These are phyloP conservation scores for Scolecobasidium constrictum DNA, from an alignment of 2,329 filamentous ascomycete genomes.

Conservation along the genomic window DNA sequence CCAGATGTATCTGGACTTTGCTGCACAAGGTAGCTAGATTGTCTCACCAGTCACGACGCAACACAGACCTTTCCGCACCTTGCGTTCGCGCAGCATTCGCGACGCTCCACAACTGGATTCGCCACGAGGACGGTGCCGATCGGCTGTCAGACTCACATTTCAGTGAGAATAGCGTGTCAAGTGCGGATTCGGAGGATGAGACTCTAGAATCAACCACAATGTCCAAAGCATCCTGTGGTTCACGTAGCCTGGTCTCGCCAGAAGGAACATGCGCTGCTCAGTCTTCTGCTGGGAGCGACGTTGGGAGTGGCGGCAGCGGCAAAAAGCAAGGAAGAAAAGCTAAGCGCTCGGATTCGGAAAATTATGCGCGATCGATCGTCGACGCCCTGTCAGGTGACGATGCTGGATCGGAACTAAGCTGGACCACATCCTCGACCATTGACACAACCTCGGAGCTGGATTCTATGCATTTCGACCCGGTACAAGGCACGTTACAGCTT, in stretches of 20 bases:
- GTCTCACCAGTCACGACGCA: neutral
- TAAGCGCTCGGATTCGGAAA: neutral
- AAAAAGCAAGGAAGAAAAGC: neutral
- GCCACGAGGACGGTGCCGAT: neutral
- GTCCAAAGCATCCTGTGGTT: no score
- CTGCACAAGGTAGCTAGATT: neutral
- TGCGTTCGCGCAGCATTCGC: neutral
- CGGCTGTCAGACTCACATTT: neutral
- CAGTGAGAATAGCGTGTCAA: no score
- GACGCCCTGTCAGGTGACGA: neutral
- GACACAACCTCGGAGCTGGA: neutral
- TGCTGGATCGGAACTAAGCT: neutral
- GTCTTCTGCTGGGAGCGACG: no score
- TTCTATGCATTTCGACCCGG: neutral
- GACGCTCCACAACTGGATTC: neutral
- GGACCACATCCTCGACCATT: neutral
- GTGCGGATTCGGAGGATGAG: neutral
- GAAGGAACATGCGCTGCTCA: no score
- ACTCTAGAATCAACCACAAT: no score
- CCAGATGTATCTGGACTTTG: neutral
- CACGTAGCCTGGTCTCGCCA: no score
- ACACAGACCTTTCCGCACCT: neutral
- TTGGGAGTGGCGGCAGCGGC: neutral
- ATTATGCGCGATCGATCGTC: neutral
- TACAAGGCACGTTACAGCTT: neutral